Base-by-base conservation (phyloP, 495 filamentous ascomycete genomes). In the Penicillium malachiteum region DNA sequence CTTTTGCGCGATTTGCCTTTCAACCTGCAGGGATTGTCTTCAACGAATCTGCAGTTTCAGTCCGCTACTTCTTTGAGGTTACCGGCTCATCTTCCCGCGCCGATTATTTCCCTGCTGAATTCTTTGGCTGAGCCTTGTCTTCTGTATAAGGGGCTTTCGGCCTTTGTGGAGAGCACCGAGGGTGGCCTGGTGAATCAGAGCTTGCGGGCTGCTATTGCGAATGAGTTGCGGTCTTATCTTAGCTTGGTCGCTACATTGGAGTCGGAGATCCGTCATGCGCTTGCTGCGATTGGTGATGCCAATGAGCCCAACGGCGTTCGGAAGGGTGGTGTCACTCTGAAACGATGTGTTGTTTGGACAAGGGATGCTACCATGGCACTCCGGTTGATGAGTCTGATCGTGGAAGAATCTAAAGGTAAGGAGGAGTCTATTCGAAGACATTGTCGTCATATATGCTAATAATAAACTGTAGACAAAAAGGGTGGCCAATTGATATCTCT, bases 281-380 rank as follows among this genome's bases (percentile, higher is more conserved):
- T 78, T 58, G 73, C 91, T 53, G 77, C 85, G 9, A 81, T 86
- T 48, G 72, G 89, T 10, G 85, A 91, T 60, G 82, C 84, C 39
- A 77, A 71, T 14, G 82, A 86, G 26, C 79, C 85, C 1, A 75
- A 84, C 52, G 81, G 81, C 35, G 81, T 92, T 41, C 85, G 90
- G 10, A 96, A 92, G 60, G 89, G 88, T 7, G 91, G 91, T n/a
- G 93, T 99, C 21, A 97, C 94, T 1, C 75, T 99, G 45, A 97
- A 97, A 65, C 80, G 95, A 54, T 99, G 94, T 65, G 88, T 97
- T 16, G 86, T 99, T 13, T 99, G 95, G 95, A 97, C 92, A 6
- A 84, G 93, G 57, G 95, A 97, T 70, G 91, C 95, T 6, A 97
- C 95, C 5, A 95, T 97, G 90, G 94, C 92, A 0, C 73, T 99